Conservation (phyloP, 1,284 basidiomycete species). For the Ustilago xerochloae region DNA sequence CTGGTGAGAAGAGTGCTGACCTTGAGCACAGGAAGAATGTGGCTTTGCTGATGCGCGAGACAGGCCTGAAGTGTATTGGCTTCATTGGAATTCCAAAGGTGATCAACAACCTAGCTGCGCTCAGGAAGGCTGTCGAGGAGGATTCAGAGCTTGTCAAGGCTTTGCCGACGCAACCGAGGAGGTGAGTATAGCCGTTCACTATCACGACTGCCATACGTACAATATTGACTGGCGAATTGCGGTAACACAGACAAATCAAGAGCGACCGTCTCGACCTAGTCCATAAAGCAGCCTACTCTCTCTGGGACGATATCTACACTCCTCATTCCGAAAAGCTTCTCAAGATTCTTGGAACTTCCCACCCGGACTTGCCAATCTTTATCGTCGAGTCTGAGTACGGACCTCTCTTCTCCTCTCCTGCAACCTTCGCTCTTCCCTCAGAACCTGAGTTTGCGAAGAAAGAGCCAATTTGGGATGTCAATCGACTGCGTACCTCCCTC, state of each 20-base stretch:
- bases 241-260: slow-evolving; percentile 40
- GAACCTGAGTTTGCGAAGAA: slow-evolving; percentile 56
- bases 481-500: slow-evolving; percentile 85
- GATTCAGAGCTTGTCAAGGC: slow-evolving; percentile 54
- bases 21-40: slow-evolving; percentile 74
- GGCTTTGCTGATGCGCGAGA: slow-evolving; percentile 89
- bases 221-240: not conserved
- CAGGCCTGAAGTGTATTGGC: slow-evolving; percentile 90
- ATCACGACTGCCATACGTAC: no score
- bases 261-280: slow-evolving; percentile 37
- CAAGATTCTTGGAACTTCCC: slow-evolving; percentile 83
- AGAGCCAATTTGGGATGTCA: slow-evolving; percentile 74
- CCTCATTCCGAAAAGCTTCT: slow-evolving; percentile 90
- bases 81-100: slow-evolving; percentile 87
- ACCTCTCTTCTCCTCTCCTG: slow-evolving; percentile 79
- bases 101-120: slow-evolving; percentile 67
- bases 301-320: slow-evolving; percentile 90
- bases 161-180: slow-evolving; percentile 57
- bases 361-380: slow-evolving; percentile 77
- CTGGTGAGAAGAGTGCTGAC: slow-evolving; percentile 69
- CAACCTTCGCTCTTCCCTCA: slow-evolving; percentile 70
- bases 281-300: slow-evolving; percentile 52
- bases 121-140: slow-evolving; percentile 60
- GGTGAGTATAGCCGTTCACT: slow-evolving; percentile 30
- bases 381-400: slow-evolving; percentile 92